Evolutionary conservation across 2,329 filamentous ascomycete genomes (phyloP), one percentile per base, ranked within the genome.

Genomic region (Aspergillus sp.): DNA sequence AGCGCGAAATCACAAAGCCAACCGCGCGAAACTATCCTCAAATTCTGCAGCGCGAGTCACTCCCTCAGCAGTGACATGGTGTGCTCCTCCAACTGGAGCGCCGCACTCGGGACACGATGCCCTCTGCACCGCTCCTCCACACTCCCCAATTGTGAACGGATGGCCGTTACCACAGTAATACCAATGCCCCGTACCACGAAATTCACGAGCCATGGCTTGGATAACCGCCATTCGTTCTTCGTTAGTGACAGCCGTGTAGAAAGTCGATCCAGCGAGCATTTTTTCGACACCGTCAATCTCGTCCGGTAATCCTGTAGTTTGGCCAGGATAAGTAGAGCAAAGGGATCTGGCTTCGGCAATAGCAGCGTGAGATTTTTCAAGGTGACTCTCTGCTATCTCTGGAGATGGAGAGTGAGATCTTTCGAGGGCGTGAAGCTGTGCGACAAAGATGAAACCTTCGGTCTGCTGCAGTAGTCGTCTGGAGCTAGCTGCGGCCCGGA

Each of bases 71-170:
- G 73, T 47, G 7, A 7, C 42, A 58, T 85, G 80, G 33, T 72
- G 7, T 37, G 52, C 56, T 0, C 83, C 83, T 2, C 82, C 83
- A 28, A 87, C 73, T 0, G 61, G 48, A 1, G 71, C 70, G 2
- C 71, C 74, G 50, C 84, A 88, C 49, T 86, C 75, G 0, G 83
- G 82, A 51, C 85, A 88, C 2, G 60, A 60, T 1, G 82, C 74
- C 12, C 55, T 43, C 58, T 87, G 48, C 79, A 85, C 83, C 0
- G 83, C 78, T 72, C 80, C 78, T 1, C 82, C 82, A 53, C 82
- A 85, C 47, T 86, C 79, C 1, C 81, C 82, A 29, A 86, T 72
- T 0, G 81, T 79, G 50, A 86, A 83, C 3, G 63, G 65, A 51
- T 69, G 65, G 0, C 61, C 57, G 37, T 68, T 67, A n/a, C 33